Conservation (phyloP, 805 yeast species). For the Blastobotrys robertii region DNA sequence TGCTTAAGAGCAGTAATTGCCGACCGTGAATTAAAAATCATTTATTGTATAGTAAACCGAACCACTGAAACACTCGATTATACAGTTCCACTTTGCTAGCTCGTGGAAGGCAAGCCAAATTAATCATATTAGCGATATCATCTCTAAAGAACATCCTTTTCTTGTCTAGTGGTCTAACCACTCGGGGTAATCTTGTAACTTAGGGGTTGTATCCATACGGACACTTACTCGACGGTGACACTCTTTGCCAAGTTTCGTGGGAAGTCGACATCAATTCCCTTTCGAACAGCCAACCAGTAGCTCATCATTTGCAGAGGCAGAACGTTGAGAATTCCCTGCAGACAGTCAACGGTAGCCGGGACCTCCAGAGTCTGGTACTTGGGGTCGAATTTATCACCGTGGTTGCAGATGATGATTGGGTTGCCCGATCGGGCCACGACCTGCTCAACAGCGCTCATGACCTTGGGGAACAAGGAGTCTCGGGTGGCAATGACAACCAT, state of each 20-base stretch:
- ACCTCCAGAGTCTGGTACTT: constrained; percentile 59
- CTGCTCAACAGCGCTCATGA: constrained; percentile 90
- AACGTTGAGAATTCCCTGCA: constrained; percentile 92
- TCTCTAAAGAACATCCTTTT: background rate
- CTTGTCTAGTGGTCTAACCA: too few relatives aligned
- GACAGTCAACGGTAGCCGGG: constrained; percentile 92
- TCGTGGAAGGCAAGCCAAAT: background rate
- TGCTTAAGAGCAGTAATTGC: too few relatives aligned
- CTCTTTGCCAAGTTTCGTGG: constrained; percentile 98
- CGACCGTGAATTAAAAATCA: background rate
- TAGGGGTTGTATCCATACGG: too few relatives aligned
- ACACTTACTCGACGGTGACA: constrained; percentile 79
- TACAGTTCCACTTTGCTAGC: background rate
- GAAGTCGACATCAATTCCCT: constrained; percentile 95
- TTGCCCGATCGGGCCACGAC: constrained; percentile 96
- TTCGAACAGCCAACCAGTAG: constrained; percentile 91
- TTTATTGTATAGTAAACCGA: background rate
- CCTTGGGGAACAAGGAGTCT: constrained; percentile 93
- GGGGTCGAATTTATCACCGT: constrained; percentile 44
- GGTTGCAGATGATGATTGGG: constrained; percentile 87
- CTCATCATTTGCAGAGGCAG: constrained; percentile 93
- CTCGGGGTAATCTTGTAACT: too few relatives aligned
- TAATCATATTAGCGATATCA: background rate
- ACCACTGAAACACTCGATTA: background rate
- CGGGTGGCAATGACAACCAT: constrained; percentile 93